phyloP scores from a whole-genome alignment of 2,329 filamentous ascomycete genomes.

The Cercospora zeina region DNA sequence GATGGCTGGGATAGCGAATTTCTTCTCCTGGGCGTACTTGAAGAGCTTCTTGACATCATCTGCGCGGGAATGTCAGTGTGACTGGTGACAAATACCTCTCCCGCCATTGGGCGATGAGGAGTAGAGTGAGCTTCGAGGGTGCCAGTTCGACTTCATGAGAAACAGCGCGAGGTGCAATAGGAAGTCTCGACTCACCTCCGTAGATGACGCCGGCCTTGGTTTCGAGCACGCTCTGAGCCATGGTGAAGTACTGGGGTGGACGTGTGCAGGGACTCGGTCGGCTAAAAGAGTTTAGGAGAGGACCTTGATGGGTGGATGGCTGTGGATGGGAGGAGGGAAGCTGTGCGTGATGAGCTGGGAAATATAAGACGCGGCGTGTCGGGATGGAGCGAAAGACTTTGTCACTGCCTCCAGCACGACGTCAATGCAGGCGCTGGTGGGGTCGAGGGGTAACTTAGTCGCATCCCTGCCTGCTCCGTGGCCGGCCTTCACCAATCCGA shows the following conservation, averaged over 20 bases:
- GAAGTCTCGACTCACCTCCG: conserved; percentile 35
- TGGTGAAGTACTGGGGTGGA: conserved; percentile 19
- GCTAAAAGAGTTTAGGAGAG: not conserved
- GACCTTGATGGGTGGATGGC: conserved; percentile 8
- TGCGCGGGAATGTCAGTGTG: conserved; percentile 17
- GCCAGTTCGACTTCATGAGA: not conserved
- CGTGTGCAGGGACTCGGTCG: not conserved
- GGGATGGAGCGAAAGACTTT: conserved; percentile 4
- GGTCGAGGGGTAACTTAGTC: not conserved
- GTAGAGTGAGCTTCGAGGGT: not conserved
- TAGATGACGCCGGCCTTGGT: conserved; percentile 45
- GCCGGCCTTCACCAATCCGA: not conserved
- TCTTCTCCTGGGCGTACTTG: conserved; percentile 82
- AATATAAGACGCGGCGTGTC: not conserved
- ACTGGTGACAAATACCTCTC: not conserved
- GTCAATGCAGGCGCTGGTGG: conserved; percentile 7
- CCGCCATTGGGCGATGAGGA: not conserved
- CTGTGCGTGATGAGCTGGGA: conserved; percentile 1
- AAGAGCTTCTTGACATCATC: conserved; percentile 61
- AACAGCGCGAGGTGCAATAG: not conserved
- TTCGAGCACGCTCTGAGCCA: conserved; percentile 37
- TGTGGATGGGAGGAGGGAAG: conserved; percentile 5
- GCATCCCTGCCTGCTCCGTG: conserved; percentile 7
- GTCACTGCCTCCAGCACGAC: conserved; percentile 5
- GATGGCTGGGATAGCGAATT: conserved; percentile 71